Evolutionary conservation across 352 stramenopile species (phyloP).

Genomic region (Globisporangium recalcitrans): DNA sequence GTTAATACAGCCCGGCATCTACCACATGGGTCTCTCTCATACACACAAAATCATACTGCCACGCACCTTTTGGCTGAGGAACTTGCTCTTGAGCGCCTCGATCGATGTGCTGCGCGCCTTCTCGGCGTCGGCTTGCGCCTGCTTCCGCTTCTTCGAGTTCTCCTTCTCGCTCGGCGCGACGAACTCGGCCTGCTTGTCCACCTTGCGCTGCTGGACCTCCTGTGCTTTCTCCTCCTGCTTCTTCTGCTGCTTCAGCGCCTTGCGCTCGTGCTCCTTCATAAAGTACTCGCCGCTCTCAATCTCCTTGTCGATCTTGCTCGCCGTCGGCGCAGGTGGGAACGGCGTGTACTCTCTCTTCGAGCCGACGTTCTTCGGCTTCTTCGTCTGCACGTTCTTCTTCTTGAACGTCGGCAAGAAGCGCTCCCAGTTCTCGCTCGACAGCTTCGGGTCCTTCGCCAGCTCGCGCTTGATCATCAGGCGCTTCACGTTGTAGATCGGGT

Average conservation of each 20-base stretch:
- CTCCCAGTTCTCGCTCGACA: constrained; percentile 97
- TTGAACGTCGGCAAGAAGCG: constrained; percentile 98
- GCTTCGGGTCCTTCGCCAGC: constrained; percentile 97
- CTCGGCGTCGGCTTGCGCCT: constrained; percentile 32
- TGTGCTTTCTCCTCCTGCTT: constrained; percentile 70
- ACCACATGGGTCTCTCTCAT: neutral
- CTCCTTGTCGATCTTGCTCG: constrained; percentile 97
- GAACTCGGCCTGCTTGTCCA: constrained; percentile 67
- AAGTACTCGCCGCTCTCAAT: constrained; percentile 99
- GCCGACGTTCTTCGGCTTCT: constrained; percentile 88
- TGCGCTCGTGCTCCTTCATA: constrained; percentile 94
- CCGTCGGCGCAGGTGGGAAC: constrained; percentile 94
- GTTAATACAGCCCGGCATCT: neutral
- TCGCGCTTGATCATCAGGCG: constrained; percentile 99
- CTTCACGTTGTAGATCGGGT: constrained; percentile 99
- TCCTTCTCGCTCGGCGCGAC: constrained; percentile 78
- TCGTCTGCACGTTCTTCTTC: constrained; percentile 98
- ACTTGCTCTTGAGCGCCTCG: constrained; percentile 77
- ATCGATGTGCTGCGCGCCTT: constrained; percentile 53
- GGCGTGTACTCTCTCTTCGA: constrained; percentile 98
- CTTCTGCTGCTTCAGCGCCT: constrained; percentile 88
- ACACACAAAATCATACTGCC: neutral
- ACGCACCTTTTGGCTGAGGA: constrained; percentile 67
- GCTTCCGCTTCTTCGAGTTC: constrained; percentile 72
- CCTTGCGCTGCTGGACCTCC: constrained; percentile 61